Evolutionary conservation across 2,329 filamentous ascomycete species (phyloP), one percentile per base, ranked within the genome.

Genomic region (Talaromyces sp.): DNA sequence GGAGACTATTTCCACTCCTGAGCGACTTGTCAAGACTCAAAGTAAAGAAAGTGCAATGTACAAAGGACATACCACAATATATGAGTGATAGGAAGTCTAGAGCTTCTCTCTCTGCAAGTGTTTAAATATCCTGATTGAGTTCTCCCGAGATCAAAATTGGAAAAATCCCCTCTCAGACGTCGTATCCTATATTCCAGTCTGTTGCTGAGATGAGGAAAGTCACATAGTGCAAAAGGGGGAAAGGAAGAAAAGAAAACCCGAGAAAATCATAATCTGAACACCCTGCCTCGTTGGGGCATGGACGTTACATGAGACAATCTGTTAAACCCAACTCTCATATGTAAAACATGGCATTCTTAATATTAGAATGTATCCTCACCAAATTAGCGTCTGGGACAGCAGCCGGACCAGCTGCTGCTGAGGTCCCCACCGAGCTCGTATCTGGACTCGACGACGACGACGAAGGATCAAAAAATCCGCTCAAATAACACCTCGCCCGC

Each of bases 401-500:
- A 64, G n/a, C 15, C 35, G 19, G 10, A 15, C 63, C 63, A 17
- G 62, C 63, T 1, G 62, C 61, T 19, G 61, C 57, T 7, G 67
- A 60, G 5, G n/a, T 19, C 15, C 46, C 46, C 15, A 33, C 61
- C 58, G 69, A 73, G 0, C 56, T 65, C n/a, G 63, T 59, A 2
- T 63, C 61, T 4, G 56, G 40, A n/a, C 60, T 55, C n/a, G n/a
- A n/a, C n/a, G n/a, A n/a, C 46, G 50, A 37, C 7, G 59, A 33
- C 5, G 66, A 60, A 1, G 74, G 72, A 36, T 85, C 84, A 63
- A 89, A 86, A 22, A 84, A 76, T 21, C 82, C 79, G 28, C 83
- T 82, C 2, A 93, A 78, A 68, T 95, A 93, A 13, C 81, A 81
- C 1, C 91, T 79, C 0, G 88, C 87, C 3, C 91, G 81, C 62